Conservation (phyloP, 2,329 filamentous ascomycete genomes). For the Xylaria polymorpha region DNA sequence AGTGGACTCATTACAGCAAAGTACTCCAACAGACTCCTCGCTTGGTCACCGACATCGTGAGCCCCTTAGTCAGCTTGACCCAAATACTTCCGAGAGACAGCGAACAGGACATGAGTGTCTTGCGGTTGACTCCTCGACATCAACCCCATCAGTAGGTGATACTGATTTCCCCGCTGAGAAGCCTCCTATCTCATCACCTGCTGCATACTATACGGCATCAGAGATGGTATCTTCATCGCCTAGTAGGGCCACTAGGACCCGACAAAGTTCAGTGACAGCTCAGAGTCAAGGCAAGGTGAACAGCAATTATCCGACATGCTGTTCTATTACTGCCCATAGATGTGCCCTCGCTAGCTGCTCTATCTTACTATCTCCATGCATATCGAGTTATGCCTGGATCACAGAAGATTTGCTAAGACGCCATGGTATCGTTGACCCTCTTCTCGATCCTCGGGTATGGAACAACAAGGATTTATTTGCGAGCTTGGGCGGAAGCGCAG, state of each 20-base stretch:
- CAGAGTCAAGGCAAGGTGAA: constrained; percentile 1
- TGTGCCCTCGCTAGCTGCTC: constrained; percentile 55
- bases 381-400: constrained; percentile 53
- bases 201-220: constrained; percentile 30
- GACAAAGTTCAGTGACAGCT: constrained; percentile 5
- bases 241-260: not conserved
- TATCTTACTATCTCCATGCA: constrained; percentile 58
- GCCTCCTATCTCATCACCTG: constrained; percentile 19
- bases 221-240: constrained; percentile 33
- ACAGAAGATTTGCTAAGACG: constrained; percentile 54
- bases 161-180: not conserved
- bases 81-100: constrained; percentile 25
- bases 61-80: constrained; percentile 34
- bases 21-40: not conserved
- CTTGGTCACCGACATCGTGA: constrained; percentile 18
- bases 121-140: not conserved
- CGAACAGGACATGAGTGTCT: constrained; percentile 1
- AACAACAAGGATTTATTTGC: constrained; percentile 20
- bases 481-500: constrained; percentile 1
- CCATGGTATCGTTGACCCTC: constrained; percentile 56
- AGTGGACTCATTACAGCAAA: constrained; percentile 23
- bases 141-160: constrained; percentile 1
- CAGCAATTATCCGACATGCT: constrained; percentile 39
- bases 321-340: constrained; percentile 48
- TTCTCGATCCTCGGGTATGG: constrained; percentile 54